Evolutionary conservation across 2,329 filamentous ascomycete species (phyloP), one percentile per base, ranked within the genome.

Genomic region (Dothideomycetes sp.): DNA sequence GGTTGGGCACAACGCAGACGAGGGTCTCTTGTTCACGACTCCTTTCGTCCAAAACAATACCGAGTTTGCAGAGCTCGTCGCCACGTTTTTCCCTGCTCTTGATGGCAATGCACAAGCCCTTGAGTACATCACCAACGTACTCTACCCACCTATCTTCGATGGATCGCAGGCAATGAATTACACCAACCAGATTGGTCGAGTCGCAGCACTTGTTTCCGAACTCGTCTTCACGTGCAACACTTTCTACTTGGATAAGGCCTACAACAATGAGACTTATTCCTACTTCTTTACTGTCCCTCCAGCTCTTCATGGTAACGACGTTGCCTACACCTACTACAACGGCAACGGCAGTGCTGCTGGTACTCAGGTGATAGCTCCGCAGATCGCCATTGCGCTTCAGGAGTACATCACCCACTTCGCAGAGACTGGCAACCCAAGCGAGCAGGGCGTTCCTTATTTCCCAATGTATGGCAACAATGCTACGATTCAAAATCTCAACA

Each of bases 211-310:
- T 9, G 52, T 62, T 30, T 52, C 62, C 10, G 73, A 77, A 40
- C 41, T 43, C 8, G 35, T 47, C 41, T 68, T 70, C 48, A 56
- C 58, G 22, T 77, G 73, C 62, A 72, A 72, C 47, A 65, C 70
- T 11, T 60, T 66, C 49, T 73, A 64, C 48, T 58, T 77, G 3
- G 61, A 63, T 40, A 56, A 54, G 2, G 71, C 65, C 5, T 67
- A 58, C 52, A 48, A 51, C 9, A 69, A 70, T 52, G 37, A 61
- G 8, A 69, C 68, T 0, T 70, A 69, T 51, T 59, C 60, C 2
- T 76, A 77, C 56, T 53, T 68, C 17, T 77, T 76, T 49, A 58
- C 63, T 16, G 61, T 73, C 1, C 66, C 66, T 0, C 72, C 72
- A 0, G 71, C 62, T 5, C 57, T 72, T 27, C 74, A 78, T 49